phyloP scores from a whole-genome alignment of 176 grass and related monocot species.

The Bolboschoenus planiculmis region DNA sequence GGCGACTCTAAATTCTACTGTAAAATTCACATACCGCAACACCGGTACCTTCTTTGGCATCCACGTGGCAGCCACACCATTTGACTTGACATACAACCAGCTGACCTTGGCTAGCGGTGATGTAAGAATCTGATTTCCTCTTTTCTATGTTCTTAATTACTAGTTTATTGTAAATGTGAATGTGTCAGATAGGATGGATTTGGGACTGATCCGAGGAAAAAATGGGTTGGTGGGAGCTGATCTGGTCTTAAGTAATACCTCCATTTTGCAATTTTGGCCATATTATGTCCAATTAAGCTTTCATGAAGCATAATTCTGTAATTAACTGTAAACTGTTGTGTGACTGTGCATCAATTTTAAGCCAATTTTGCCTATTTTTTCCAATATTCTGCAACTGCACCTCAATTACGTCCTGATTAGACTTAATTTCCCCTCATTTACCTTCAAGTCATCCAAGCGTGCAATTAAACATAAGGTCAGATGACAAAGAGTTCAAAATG shows the following conservation, averaged over 20 bases:
- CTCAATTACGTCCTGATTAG: background rate
- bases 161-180: background rate
- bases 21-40: conserved; percentile 77
- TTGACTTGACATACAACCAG: conserved; percentile 60
- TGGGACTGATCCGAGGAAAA: background rate
- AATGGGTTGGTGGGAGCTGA: background rate
- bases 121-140: conserved; percentile 18
- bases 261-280: background rate
- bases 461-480: background rate
- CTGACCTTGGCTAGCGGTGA: conserved; percentile 61
- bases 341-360: background rate
- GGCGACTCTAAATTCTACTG: conserved; percentile 75
- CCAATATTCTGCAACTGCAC: background rate
- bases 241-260: background rate
- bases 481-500: too few species aligned
- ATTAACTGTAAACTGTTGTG: background rate
- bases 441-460: background rate
- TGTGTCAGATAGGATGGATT: background rate
- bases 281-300: too few species aligned
- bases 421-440: background rate
- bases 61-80: conserved; percentile 49
- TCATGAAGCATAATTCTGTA: too few species aligned
- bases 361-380: background rate
- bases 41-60: conserved; percentile 90
- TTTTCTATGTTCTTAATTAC: background rate